Evolutionary conservation across 768 basidiomycete species (phyloP), one percentile per base, ranked within the genome.

Genomic region (Royoungia palumana): DNA sequence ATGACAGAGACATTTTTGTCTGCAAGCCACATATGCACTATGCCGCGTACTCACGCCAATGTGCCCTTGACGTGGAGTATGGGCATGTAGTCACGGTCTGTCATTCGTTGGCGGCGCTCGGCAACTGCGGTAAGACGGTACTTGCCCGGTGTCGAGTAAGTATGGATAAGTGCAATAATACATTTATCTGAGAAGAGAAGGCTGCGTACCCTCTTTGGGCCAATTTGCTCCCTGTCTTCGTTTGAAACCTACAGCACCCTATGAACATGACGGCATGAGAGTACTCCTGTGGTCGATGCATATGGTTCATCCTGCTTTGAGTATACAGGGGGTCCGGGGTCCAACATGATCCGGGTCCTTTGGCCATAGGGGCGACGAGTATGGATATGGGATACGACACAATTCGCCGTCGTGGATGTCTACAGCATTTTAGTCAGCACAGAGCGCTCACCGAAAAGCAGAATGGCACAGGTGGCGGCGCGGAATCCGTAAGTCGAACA

Each of bases 371-470:
- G n/a, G 25, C 36, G 5, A 2, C n/a, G 14, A 27, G 19, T 41
- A 24, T 25, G 43, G 30, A 22, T 6, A n/a, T 3, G 22, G 19
- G 13, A 3, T 32, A 40, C 19, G 9, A 21, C n/a, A 10, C 17
- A 35, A 8, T 12, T 32, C 24, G 19, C n/a, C 2, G 11, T 37
- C 2, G 21, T 19, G 10, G 5, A 2, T 38, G 40, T 6, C 6
- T 30, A 41, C 38, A 44, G 28, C 41, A 47, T 27, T 35, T 12
- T 8, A 13, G 22, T 32, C 30, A 32, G 30, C 30, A 13, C 13
- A 13, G 30, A 81, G 1, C 71, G 95, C 12, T 74, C 84, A 25
- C 36, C 22, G n/a, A 36, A 39, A 32, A 32, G 24, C 20, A 21
- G 19, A 21, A n/a, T 44, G 30, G 19, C 16, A 21, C 13, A 6